Conservation (phyloP, 768 basidiomycete species). For the Boletus coccyginus region DNA sequence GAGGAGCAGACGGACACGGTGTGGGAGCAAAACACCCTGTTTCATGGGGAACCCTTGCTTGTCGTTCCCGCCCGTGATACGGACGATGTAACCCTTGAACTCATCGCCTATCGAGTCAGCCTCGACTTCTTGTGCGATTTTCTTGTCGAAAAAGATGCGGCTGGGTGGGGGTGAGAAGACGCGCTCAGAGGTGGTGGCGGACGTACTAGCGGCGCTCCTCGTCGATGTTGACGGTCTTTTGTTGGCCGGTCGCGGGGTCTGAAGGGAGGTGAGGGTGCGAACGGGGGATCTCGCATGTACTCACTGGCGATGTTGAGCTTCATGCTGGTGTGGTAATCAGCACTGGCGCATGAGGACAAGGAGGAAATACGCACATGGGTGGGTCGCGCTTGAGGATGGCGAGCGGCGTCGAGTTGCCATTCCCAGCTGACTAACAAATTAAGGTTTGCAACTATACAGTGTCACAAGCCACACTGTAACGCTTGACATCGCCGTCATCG, state of each 20-base stretch:
- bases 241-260: constrained; percentile 97
- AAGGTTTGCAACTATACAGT: constrained; percentile 67
- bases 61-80: constrained; percentile 98
- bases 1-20: constrained; percentile 93
- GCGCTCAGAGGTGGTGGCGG: neutral
- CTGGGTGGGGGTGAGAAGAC: constrained; percentile 37
- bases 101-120: constrained; percentile 91
- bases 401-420: no score
- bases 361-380: no score
- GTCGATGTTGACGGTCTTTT: constrained; percentile 94
- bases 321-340: constrained; percentile 53
- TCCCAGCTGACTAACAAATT: constrained; percentile 35
- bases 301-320: constrained; percentile 97
- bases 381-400: no score
- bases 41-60: constrained; percentile 99
- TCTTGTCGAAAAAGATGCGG: constrained; percentile 96
- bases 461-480: constrained; percentile 32
- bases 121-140: constrained; percentile 92
- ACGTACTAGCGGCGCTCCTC: constrained; percentile 84
- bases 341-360: neutral
- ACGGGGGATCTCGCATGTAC: constrained; percentile 26
- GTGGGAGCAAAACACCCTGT: constrained; percentile 93
- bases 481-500: constrained; percentile 29
- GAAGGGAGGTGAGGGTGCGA: constrained; percentile 16
- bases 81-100: constrained; percentile 95